phyloP scores from a whole-genome alignment of 1,139 yeast species.

The Sugiyamaella castrensis region DNA sequence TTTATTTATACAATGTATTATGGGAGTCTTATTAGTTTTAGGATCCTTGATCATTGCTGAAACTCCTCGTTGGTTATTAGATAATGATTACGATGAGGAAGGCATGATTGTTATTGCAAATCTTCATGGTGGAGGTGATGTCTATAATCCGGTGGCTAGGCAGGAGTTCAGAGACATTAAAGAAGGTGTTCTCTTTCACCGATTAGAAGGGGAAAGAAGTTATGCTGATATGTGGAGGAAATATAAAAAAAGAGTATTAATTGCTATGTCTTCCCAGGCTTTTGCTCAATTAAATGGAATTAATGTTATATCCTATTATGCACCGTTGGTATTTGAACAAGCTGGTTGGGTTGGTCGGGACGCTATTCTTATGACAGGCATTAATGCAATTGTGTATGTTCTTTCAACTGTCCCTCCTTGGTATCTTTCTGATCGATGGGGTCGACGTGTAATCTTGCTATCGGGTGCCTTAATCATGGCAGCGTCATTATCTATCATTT shows the following conservation, averaged over 20 bases:
- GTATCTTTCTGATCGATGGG: constrained; percentile 89
- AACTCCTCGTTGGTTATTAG: constrained; percentile 86
- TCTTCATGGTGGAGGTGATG: constrained; percentile 65
- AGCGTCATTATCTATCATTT: constrained; percentile 58
- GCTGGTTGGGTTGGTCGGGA: constrained; percentile 92
- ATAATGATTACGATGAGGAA: constrained; percentile 84
- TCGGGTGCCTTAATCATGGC: constrained; percentile 83
- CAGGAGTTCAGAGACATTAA: constrained; percentile 75
- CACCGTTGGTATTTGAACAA: constrained; percentile 88
- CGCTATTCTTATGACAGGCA: constrained; percentile 92
- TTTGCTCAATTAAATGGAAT: constrained; percentile 94
- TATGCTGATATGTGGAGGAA: constrained; percentile 66
- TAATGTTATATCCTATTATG: constrained; percentile 87
- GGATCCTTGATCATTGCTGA: constrained; percentile 82
- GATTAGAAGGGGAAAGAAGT: constrained; percentile 74
- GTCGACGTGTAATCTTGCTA: constrained; percentile 75
- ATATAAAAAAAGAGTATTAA: constrained; percentile 74
- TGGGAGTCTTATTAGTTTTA: constrained; percentile 63
- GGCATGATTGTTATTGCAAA: constrained; percentile 83
- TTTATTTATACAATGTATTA: constrained; percentile 66
- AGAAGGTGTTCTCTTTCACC: constrained; percentile 69
- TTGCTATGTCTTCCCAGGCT: constrained; percentile 87
- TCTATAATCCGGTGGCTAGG: constrained; percentile 53
- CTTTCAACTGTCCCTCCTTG: constrained; percentile 83
- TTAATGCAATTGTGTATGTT: constrained; percentile 73